A percentile compares a stretch with the other conserved stretches of the same genome.
Evolutionary conservation across 176 grass and related monocot species (phyloP).

Genomic region (Aegilops speltoides): DNA sequence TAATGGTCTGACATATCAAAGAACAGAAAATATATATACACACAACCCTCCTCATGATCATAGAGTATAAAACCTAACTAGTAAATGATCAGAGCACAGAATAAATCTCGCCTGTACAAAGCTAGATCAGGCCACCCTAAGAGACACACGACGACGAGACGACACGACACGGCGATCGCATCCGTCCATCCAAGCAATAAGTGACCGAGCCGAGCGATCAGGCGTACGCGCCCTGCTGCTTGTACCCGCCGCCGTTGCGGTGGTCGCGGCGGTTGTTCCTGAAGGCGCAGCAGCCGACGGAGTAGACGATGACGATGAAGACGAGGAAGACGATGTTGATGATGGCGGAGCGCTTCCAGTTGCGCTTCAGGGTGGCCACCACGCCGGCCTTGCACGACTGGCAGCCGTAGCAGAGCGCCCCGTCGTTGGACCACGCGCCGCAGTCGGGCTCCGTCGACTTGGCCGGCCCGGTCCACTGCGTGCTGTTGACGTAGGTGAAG

Average conservation of each 20-base stretch:
- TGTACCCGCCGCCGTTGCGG: conserved; percentile 33
- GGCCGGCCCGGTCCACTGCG: neutral
- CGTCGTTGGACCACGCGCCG: conserved; percentile 35
- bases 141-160: neutral
- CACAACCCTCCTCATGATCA: conserved; percentile 33
- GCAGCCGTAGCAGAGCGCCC: conserved; percentile 60
- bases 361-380: conserved; percentile 50
- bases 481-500: conserved; percentile 34
- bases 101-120: conserved; percentile 41
- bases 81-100: neutral
- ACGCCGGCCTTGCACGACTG: conserved; percentile 83
- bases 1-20: neutral
- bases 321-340: conserved; percentile 66
- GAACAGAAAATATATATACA: neutral
- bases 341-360: conserved; percentile 70
- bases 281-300: conserved; percentile 79
- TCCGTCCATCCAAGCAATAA: neutral
- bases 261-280: conserved; percentile 80
- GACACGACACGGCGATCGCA: neutral
- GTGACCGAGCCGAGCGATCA: conserved; percentile 2
- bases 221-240: conserved; percentile 42
- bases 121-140: conserved; percentile 28
- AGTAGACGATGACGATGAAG: conserved; percentile 88
- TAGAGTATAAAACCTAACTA: neutral
- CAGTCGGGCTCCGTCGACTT: conserved; percentile 52